Base-by-base conservation (phyloP, 305 asterid species). In the Fraxinus paxiana region DNA sequence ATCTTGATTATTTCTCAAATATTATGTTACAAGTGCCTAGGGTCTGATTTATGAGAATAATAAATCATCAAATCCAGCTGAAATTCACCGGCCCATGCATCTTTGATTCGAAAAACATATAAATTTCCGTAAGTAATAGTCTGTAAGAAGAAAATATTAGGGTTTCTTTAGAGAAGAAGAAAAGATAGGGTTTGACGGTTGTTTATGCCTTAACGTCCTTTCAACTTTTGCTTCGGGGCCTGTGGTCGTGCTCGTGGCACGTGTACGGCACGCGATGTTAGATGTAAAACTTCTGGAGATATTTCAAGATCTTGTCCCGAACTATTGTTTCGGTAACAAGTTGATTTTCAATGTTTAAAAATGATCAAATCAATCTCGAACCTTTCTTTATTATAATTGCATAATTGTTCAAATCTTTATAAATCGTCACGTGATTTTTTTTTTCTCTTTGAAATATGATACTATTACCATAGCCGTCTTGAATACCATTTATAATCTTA, bases 141-240 rank as follows among this genome's bases (percentile, higher is more conserved):
- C 35, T 76, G 8, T 65, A 65, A 65, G 37, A 26, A 26, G 8
- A 37, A 24, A 17, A 33, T 84, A 74, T 87, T 87, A 87, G 92
- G 93, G 92, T 88, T 87, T 84, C 81, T 59, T 70, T 75, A 33
- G 75, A 63, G 82, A 46, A 78, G 13, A 15, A 6, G 28, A 59
- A 75, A 10, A 12, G 90, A 92, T 88, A 85, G 93, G 94, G 90
- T 87, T 89, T 86, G 93, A 84, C 89, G 89, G 85, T 80, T 85
- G 88, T 80, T 76, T 26, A 2, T 24, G 26, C 51, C 37, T 63
- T 5, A 31, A 31, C 37, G n/a, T 13, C 77, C 43, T 17, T 43
- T 82, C 46, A 31, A 73, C 79, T 54, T 82, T 76, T 76, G 83
- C 79, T 71, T 71, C 73, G 73, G 26, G 54, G 65, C 13, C 9